Base-by-base conservation (phyloP, 768 basidiomycete genomes). In the Epithele typhae region DNA sequence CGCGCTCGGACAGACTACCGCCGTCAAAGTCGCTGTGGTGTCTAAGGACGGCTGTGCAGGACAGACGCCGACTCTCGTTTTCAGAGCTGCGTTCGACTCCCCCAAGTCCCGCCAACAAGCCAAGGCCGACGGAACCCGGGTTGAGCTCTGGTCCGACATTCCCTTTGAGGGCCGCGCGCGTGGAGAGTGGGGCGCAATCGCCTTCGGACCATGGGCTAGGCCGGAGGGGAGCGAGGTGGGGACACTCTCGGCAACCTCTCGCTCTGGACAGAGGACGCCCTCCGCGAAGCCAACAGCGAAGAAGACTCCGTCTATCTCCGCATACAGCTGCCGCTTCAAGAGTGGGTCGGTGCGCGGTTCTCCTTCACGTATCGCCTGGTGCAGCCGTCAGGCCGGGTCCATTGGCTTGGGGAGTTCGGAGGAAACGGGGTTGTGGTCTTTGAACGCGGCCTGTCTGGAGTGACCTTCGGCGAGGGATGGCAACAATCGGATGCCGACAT, bases 81-180 rank as follows among this genome's bases (percentile, higher is more conserved):
- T 64, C 56, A 52, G 40, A 24, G 60, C 59, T n/a, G 40, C 52
- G 14, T 64, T 60, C 37, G 42, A 49, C 24, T 55, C 54, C 19
- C 56, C 37, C 43, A 55, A 49, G 17, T 44, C 49, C 15, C 45
- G 49, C 42, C 54, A 49, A 25, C 51, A 57, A 22, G 59, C 60
- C n/a, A 44, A 43, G 17, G 8, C 40, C 25, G 56, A 59, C 22
- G 56, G 56, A 21, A 34, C 53, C 25, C 47, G 53, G 33, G 47
- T 64, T 37, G 61, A 64, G 48, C 50, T 65, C 43, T 65, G 63
- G 63, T 58, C 62, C 15, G 53, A 65, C 51, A 33, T 65, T 11
- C 59, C 62, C 5, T 43, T 49, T 11, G 42, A 42, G n/a, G 55
- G 56, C 25, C 41, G 50, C 15, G n/a, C 38, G 14, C 14, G n/a